Percentiles rank a stretch among this genome's conserved stretches.
Evolutionary conservation across 768 basidiomycete genomes (phyloP).

Genomic region (Tylopilus sp.): DNA sequence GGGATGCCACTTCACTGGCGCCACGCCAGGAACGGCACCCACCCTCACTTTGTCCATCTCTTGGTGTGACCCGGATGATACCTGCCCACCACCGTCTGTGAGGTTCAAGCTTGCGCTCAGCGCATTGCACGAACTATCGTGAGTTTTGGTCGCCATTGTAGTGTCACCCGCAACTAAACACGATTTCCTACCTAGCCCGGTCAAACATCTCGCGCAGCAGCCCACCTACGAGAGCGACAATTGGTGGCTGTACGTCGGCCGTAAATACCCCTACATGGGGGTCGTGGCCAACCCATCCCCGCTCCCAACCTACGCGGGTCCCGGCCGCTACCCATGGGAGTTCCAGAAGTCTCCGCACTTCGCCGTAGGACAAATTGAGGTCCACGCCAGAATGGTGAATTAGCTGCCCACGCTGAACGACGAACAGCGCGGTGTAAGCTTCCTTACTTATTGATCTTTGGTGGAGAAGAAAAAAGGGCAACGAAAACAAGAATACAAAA

Average conservation of each 20-base stretch:
- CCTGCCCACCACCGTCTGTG: neutral
- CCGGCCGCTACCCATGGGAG: neutral
- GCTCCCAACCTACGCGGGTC: neutral
- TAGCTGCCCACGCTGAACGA: neutral
- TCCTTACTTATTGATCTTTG: neutral
- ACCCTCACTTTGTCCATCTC: neutral
- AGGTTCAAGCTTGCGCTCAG: neutral
- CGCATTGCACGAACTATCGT: neutral
- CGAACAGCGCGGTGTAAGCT: neutral
- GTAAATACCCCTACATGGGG: neutral
- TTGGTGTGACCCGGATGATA: neutral
- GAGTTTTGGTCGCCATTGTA: neutral
- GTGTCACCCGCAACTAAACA: no score
- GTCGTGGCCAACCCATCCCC: neutral
- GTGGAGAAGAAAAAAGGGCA: neutral
- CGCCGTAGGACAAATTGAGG: neutral
- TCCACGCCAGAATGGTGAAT: neutral
- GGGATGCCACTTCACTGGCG: constrained; percentile 1
- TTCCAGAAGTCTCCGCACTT: neutral
- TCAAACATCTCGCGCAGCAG: neutral
- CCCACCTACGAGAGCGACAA: neutral
- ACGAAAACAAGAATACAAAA: neutral
- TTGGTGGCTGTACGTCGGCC: neutral
- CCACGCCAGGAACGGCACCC: neutral
- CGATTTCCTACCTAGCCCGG: neutral